Evolutionary conservation across 345 rosid genomes (phyloP).

Genomic region (Gossypium turneri): DNA sequence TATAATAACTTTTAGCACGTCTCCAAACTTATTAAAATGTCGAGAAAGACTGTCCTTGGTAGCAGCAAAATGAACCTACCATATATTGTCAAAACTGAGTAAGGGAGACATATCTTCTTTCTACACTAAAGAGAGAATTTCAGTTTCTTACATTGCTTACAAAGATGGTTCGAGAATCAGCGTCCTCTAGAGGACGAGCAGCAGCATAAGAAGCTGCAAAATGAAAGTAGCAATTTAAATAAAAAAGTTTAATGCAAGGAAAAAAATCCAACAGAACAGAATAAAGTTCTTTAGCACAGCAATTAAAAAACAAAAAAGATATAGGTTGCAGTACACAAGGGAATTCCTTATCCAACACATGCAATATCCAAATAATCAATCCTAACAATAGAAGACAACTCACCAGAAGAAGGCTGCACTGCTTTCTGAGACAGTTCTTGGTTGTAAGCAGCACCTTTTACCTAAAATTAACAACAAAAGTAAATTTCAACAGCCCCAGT

Average conservation of each 20-base stretch:
- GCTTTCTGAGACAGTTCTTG: slow-evolving; percentile 38
- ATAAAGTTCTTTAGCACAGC: neutral
- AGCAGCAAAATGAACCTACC: slow-evolving; percentile 93
- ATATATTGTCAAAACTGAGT: slow-evolving; percentile 23
- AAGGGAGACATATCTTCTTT: slow-evolving; percentile 1
- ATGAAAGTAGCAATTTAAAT: neutral
- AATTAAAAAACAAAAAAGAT: neutral
- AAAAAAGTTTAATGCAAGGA: neutral
- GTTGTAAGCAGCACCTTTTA: slow-evolving; percentile 30
- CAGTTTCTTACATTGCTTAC: slow-evolving; percentile 68
- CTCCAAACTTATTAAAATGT: slow-evolving; percentile 89
- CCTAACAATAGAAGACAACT: slow-evolving; percentile 21
- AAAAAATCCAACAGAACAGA: neutral
- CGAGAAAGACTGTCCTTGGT: slow-evolving; percentile 88
- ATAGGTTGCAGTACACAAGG: slow-evolving; percentile 6
- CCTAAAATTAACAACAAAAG: slow-evolving; percentile 38
- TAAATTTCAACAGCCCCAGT: slow-evolving; percentile 13
- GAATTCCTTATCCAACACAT: neutral
- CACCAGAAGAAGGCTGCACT: slow-evolving; percentile 55
- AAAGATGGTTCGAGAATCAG: slow-evolving; percentile 84
- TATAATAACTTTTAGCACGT: slow-evolving; percentile 81
- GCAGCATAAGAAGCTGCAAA: slow-evolving; percentile 50
- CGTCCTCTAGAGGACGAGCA: slow-evolving; percentile 68
- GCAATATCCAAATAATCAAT: neutral
- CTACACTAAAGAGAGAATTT: neutral